Percentiles rank a stretch among this genome's conserved stretches.
Evolutionary conservation across 176 grass and related monocot species (phyloP).

Genomic region (Carex littledalei): DNA sequence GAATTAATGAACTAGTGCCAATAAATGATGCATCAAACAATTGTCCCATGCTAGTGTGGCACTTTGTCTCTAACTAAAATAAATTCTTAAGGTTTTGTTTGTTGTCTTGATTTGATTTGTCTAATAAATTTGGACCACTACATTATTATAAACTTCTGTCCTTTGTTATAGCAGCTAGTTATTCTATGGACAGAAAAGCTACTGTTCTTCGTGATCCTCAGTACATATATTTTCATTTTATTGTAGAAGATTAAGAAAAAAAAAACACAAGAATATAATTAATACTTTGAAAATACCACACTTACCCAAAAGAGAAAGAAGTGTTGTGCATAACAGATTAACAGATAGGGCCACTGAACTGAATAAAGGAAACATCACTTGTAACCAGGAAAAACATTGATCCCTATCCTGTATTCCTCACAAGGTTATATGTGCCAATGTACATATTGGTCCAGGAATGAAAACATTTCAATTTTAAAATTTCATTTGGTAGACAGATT

Average conservation of each 20-base stretch:
- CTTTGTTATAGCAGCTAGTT: neutral
- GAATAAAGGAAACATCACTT: neutral
- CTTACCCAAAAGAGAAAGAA: neutral
- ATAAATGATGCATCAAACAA: conserved; percentile 21
- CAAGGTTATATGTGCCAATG: neutral
- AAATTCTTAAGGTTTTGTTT: conserved; percentile 10
- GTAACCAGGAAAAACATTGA: neutral
- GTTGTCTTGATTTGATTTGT: conserved; percentile 25
- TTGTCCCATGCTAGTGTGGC: conserved; percentile 5
- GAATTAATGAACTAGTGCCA: neutral
- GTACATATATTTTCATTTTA: neutral
- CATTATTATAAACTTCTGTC: conserved; percentile 3
- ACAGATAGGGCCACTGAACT: neutral
- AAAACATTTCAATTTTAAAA: neutral
- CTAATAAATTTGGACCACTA: conserved; percentile 23
- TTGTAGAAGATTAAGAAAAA: neutral
- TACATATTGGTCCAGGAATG: neutral
- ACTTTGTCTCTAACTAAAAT: conserved; percentile 8
- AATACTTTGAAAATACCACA: neutral
- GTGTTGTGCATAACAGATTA: neutral
- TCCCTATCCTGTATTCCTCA: neutral
- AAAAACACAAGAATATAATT: neutral
- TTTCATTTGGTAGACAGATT: neutral
- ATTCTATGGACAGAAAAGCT: neutral
- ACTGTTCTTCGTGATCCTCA: neutral